phyloP scores from a whole-genome alignment of 2,329 filamentous ascomycete species.

The Cercospora sojina region DNA sequence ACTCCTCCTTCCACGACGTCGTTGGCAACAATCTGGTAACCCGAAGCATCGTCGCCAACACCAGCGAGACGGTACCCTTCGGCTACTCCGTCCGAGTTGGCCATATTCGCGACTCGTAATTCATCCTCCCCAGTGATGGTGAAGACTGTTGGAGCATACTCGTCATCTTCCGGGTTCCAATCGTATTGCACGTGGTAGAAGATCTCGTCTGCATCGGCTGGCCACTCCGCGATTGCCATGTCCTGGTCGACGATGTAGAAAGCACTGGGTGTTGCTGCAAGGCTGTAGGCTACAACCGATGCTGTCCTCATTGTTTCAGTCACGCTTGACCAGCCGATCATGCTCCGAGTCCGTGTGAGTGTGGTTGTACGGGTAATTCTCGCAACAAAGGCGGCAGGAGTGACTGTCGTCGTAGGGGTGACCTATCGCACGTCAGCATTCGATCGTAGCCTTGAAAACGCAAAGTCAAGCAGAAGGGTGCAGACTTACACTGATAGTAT shows the following conservation, averaged over 20 bases:
- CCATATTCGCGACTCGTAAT: constrained; percentile 1
- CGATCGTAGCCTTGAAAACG: background rate
- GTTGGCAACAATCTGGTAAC: constrained; percentile 3
- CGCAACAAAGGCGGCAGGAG: background rate
- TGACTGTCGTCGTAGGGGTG: background rate
- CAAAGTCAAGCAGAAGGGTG: background rate
- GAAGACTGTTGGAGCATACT: constrained; percentile 8
- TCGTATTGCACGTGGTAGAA: constrained; percentile 3
- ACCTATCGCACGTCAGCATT: background rate
- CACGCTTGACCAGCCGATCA: background rate
- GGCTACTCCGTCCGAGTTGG: background rate
- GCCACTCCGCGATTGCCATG: constrained; percentile 10
- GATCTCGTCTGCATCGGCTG: constrained; percentile 4
- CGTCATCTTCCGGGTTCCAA: background rate
- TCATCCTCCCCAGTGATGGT: background rate
- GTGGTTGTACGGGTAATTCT: background rate
- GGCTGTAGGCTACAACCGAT: background rate
- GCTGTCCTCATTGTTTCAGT: background rate
- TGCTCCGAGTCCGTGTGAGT: background rate
- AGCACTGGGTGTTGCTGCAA: constrained; percentile 7
- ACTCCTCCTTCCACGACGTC: background rate
- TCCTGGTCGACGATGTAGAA: constrained; percentile 8
- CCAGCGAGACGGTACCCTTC: constrained; percentile 2
- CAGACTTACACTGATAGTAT: background rate
- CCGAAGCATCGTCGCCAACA: background rate